Evolutionary conservation across 768 basidiomycete genomes (phyloP), one percentile per base, ranked within the genome.

Genomic region (Suillus alpinus): DNA sequence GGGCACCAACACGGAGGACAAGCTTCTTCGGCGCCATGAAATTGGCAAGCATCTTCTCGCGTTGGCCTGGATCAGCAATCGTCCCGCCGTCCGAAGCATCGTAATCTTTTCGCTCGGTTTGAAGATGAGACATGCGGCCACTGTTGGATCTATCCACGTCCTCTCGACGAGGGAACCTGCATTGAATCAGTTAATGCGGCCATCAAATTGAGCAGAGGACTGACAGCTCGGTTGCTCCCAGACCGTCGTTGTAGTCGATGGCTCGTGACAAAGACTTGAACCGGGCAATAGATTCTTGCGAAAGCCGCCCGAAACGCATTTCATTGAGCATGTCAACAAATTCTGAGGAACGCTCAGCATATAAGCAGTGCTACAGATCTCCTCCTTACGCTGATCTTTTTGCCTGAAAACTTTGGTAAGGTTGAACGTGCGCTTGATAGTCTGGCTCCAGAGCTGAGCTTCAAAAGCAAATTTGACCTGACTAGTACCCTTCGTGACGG

Each of bases 261-360:
- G 80, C 73, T 37, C 95, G 80, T 2, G 84, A 81, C n/a, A 98
- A 78, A 0, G 75, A 76, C 65, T 73, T 83, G 79, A 98, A 98
- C 59, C 81, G 86, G 36, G 68, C 59, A 61, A 94, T 87, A 0
- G 94, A 95, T 23, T 77, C 75, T 3, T 68, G 62, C 0, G 86
- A 82, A 36, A 98, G 75, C 18, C 66, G 76, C 3, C 97, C 97
- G 66, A 94, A 96, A 16, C 97, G 86, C 97, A 98, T 98, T 73
- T 98, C 95, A 70, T 98, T 99, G 56, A 98, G 79, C 94, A 98
- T 98, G 72, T 92, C 82, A 56, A 99, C 85, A 69, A 99, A 98
- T 57, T 86, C 94, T 94, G 70, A 37, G 57, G 43, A 34, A 23
- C 41, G 49, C 43, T 62, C n/a, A 60, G 51, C 56, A 8, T 56